These are phyloP conservation scores for Ochetophila trinervis DNA, from an alignment of 306 rosid species.

Conservation along the genomic window DNA sequence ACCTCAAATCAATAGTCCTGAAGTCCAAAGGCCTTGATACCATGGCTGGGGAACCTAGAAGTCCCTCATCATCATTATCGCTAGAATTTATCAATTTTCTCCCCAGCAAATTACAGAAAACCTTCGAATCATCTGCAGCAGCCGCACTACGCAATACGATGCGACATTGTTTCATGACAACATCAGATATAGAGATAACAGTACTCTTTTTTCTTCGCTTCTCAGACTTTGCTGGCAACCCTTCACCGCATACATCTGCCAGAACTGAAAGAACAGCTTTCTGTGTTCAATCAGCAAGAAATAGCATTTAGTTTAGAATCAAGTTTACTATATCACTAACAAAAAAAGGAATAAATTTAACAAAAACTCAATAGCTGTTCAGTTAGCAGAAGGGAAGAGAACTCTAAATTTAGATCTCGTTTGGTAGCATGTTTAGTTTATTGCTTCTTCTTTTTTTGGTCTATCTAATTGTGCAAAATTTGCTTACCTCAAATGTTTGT, in stretches of 20 bases:
- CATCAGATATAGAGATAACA: conserved; percentile 60
- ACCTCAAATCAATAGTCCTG: conserved; percentile 87
- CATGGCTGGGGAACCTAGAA: conserved; percentile 95
- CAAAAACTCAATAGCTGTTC: conserved; percentile 2
- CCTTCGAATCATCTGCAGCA: conserved; percentile 78
- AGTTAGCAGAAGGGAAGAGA: neutral
- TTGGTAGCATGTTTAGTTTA: too few relatives aligned
- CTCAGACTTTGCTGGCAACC: conserved; percentile 46
- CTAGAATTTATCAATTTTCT: conserved; percentile 73
- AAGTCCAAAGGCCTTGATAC: conserved; percentile 94
- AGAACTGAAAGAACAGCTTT: conserved; percentile 95
- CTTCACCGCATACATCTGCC: conserved; percentile 49
- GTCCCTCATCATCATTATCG: conserved; percentile 98
- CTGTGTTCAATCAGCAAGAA: conserved; percentile 55
- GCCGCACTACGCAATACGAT: conserved; percentile 86
- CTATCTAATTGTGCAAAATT: too few relatives aligned
- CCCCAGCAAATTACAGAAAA: conserved; percentile 94
- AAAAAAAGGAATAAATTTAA: conserved; percentile 11
- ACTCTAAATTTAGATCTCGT: neutral
- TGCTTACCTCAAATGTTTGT: too few relatives aligned
- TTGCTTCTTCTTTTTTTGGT: too few relatives aligned
- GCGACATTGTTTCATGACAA: conserved; percentile 85
- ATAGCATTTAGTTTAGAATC: conserved; percentile 30
- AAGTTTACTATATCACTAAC: conserved; percentile 10
- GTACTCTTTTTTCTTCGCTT: conserved; percentile 62